Evolutionary conservation across 2,329 filamentous ascomycete species (phyloP).

Genomic region (Dactylellina cionopaga): DNA sequence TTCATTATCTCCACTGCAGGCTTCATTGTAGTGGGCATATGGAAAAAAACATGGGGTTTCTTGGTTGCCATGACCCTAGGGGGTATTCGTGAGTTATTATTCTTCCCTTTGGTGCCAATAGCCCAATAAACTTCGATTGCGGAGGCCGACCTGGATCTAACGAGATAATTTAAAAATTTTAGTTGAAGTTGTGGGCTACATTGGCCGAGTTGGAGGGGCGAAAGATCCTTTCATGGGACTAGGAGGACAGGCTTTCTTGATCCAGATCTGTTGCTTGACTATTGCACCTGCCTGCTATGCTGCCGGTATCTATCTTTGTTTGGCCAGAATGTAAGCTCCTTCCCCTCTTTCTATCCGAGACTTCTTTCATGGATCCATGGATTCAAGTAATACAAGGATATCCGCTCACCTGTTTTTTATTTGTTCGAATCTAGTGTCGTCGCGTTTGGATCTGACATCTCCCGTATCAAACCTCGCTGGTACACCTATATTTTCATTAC

Average conservation of each 20-base stretch:
- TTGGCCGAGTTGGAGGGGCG: constrained; percentile 68
- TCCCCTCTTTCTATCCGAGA: background rate
- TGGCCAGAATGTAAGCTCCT: constrained; percentile 59
- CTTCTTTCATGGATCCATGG: background rate
- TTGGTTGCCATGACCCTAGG: constrained; percentile 67
- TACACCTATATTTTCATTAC: constrained; percentile 71
- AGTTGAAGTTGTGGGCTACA: constrained; percentile 70
- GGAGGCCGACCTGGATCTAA: background rate
- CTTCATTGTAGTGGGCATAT: constrained; percentile 53
- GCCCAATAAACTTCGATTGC: background rate
- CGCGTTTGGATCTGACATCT: constrained; percentile 66
- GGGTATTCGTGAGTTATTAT: constrained; percentile 52
- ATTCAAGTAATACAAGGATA: constrained; percentile 58
- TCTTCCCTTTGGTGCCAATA: background rate
- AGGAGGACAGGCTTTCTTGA: constrained; percentile 62
- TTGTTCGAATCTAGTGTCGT: constrained; percentile 61
- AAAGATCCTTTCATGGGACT: constrained; percentile 65
- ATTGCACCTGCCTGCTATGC: constrained; percentile 73
- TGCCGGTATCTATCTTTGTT: constrained; percentile 72
- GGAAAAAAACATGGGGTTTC: constrained; percentile 56
- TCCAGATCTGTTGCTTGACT: constrained; percentile 72
- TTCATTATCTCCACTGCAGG: constrained; percentile 52
- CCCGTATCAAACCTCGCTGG: constrained; percentile 63
- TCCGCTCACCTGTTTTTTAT: constrained; percentile 57
- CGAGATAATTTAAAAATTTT: constrained; percentile 55